Conservation (phyloP, 2,329 filamentous ascomycete species). For the Colletotrichum sp. region DNA sequence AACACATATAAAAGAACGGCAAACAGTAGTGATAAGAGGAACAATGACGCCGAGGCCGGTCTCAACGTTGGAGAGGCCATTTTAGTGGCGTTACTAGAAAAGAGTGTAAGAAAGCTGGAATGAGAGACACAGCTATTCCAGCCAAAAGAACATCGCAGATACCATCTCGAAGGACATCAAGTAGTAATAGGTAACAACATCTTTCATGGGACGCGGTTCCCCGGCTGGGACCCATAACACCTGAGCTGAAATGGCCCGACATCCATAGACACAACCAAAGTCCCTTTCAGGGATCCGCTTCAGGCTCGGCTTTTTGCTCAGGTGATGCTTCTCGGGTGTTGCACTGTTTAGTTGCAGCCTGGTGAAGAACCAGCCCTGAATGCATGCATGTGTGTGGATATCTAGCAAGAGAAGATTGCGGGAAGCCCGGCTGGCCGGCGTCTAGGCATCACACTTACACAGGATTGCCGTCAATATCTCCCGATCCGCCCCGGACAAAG, state of each 20-base stretch:
- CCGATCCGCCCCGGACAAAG: not conserved
- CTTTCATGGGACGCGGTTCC: not conserved
- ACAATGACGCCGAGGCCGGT: not conserved
- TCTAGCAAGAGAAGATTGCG: not conserved
- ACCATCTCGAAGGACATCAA: not conserved
- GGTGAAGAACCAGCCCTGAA: not conserved
- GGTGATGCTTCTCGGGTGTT: not conserved
- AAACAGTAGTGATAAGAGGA: not conserved
- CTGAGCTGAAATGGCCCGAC: not conserved
- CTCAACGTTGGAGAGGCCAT: not conserved
- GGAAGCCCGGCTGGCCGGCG: not conserved
- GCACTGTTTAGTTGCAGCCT: not conserved
- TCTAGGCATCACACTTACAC: not conserved
- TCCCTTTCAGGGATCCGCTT: not conserved
- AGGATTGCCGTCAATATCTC: not conserved
- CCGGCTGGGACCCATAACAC: not conserved
- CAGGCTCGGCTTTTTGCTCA: not conserved
- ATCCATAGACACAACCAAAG: not conserved
- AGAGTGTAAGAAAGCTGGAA: not conserved
- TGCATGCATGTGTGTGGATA: not conserved
- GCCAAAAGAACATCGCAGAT: not conserved
- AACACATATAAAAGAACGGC: not conserved
- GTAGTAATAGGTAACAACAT: not conserved
- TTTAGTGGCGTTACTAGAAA: not conserved
- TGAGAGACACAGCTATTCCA: not conserved